Evolutionary conservation across 768 basidiomycete genomes (phyloP), one percentile per base, ranked within the genome.

Genomic region (Termitomyces sp.): DNA sequence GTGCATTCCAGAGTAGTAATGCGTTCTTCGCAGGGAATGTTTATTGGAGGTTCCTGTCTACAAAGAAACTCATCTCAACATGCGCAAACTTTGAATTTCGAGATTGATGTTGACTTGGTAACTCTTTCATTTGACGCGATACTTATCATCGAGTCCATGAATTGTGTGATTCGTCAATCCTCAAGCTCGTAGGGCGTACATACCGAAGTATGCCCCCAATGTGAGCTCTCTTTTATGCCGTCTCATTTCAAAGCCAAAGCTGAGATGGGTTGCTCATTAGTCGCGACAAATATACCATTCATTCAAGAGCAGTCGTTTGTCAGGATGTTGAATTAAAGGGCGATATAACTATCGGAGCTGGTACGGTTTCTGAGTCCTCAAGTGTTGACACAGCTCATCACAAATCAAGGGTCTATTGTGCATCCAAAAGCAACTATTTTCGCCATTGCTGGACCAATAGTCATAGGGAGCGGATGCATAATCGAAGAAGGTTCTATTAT

Each of bases 371-470:
- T 45, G 48, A 37, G 22, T 26, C 26, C 8, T 39, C 22, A 39
- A 40, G 20, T 26, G 32, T 33, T 48, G 27, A 26, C 7, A 10
- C 32, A 20, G 9, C 60, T 62, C 36, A 43, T 44, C 30, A 53
- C 24, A 10, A 32, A 26, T 55, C 4, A 65, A 88, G 91, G 91
- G 7, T 88, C 89, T 0, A 86, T 98, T 55, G 85, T 98, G 22
- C 95, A 98, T 63, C 95, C 96, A 0, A 93, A 95, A 69, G 93
- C 92, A 1, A 93, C 93, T 24, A 91, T 98, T 58, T 90, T 95
- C 65, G 95, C 95, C 14, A 83, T 94, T 56, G 87, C 86, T 9
- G 95, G 94, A 0, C 91, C 94, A 2, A 95, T 99, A 62, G 80
- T 94, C 45, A 89, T 99, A 53, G 96, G 95, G 14, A 77, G 83